A percentile compares a stretch with the other conserved stretches of the same genome.
These are phyloP conservation scores for Ganoderma leucocontextum DNA, from an alignment of 1,284 basidiomycete species.

Conservation along the genomic window DNA sequence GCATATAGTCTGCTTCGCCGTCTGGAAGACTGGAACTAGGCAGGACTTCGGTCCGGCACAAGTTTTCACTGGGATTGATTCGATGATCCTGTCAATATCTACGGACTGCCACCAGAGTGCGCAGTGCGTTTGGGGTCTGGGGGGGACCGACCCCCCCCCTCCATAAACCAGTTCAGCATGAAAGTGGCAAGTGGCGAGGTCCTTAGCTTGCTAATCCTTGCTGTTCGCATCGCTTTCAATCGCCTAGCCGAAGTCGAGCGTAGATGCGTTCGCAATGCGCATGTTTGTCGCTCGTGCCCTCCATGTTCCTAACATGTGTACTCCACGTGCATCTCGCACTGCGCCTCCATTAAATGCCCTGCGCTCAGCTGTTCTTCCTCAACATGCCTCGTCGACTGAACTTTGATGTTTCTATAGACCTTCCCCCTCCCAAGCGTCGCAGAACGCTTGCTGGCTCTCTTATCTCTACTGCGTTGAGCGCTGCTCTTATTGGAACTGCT, in stretches of 20 bases:
- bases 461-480: conserved; percentile 80
- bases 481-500: conserved; percentile 82
- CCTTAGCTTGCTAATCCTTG: conserved; percentile 1
- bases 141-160: neutral
- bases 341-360: conserved; percentile 27
- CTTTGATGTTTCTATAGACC: conserved; percentile 58
- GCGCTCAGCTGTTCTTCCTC: conserved; percentile 38
- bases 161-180: neutral
- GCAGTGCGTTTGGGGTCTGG: neutral
- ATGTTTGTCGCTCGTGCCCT: conserved; percentile 16
- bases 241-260: conserved; percentile 7
- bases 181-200: conserved; percentile 3
- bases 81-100: neutral
- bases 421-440: conserved; percentile 65
- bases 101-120: neutral
- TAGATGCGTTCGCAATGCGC: conserved; percentile 13
- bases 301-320: conserved; percentile 32
- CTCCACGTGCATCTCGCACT: conserved; percentile 3
- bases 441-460: conserved; percentile 79
- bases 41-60: neutral
- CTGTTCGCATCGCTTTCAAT: conserved; percentile 16
- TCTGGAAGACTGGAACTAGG: neutral
- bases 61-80: neutral
- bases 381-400: conserved; percentile 42
- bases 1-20: neutral